These are phyloP conservation scores for Calocera cornea DNA, from an alignment of 768 basidiomycete species.

Conservation along the genomic window DNA sequence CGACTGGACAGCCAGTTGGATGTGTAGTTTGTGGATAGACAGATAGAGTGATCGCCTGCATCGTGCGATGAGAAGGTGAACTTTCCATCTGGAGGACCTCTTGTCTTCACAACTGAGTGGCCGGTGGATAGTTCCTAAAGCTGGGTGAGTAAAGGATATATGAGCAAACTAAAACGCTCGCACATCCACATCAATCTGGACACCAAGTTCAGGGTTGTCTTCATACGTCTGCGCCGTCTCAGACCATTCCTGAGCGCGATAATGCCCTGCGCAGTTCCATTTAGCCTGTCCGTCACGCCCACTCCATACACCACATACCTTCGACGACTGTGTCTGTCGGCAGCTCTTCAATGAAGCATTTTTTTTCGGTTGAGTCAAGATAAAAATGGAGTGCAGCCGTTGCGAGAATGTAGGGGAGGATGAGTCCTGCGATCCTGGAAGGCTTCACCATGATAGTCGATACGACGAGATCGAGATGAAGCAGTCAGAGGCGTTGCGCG, in stretches of 20 bases:
- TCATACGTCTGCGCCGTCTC: slow-evolving; percentile 54
- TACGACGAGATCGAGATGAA: too few species aligned
- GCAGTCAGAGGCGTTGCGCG: too few species aligned
- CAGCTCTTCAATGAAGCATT: slow-evolving; percentile 93
- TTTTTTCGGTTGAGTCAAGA: slow-evolving; percentile 81
- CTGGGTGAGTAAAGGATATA: not conserved
- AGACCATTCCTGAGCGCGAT: slow-evolving; percentile 84
- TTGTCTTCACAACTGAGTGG: slow-evolving; percentile 72
- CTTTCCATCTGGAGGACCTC: slow-evolving; percentile 77
- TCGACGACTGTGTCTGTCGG: slow-evolving; percentile 92
- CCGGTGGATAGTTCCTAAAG: slow-evolving; percentile 71
- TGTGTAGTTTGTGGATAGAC: slow-evolving; percentile 83
- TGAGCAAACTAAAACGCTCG: slow-evolving; percentile 20
- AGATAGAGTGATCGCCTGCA: slow-evolving; percentile 93
- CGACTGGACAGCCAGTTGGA: slow-evolving; percentile 68
- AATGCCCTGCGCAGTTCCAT: slow-evolving; percentile 50
- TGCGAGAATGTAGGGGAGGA: not conserved
- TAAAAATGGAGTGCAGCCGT: slow-evolving; percentile 78
- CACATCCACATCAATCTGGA: slow-evolving; percentile 83
- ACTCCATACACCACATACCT: slow-evolving; percentile 36
- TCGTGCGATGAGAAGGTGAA: slow-evolving; percentile 99
- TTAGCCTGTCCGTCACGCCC: not conserved
- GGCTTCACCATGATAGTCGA: not conserved
- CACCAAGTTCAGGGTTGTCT: slow-evolving; percentile 64
- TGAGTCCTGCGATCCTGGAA: not conserved